Evolutionary conservation across 202 grass and related monocot species (phyloP), one percentile per base, ranked within the genome.

Genomic region (Carex sylvatica): DNA sequence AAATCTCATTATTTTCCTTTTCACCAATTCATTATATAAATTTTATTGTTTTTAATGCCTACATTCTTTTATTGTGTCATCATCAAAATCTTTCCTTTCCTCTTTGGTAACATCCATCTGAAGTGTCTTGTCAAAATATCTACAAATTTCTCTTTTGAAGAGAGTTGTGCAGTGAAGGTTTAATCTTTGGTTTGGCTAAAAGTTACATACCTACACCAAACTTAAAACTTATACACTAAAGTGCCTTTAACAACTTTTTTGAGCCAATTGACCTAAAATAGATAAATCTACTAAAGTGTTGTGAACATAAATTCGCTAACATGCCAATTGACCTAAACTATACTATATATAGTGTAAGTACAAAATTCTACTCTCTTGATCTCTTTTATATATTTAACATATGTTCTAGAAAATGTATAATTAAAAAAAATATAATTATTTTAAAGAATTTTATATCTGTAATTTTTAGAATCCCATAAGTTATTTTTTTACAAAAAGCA

Each of bases 41-140:
- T 53, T 38, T 2, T 74, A 53, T 23, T 46, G 6, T 74, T 53
- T 53, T 74, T 2, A 18, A 56, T 56, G 23, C 51, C 24, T 15
- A 9, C 72, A 31, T 56, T 4, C 16, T 76, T 76, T 22, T 62
- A 22, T 62, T 24, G 15, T 33, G 15, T n/a, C 47, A n/a, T 42
- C 23, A n/a, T 56, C 72, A 33, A n/a, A 35, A 33, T 55, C 15
- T 76, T 76, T 76, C 51, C 56, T 76, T 56, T 18, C 72, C 51
- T 76, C 51, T 76, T 56, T 76, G 72, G 51, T 56, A 55, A 54
- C 0, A 47, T n/a, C 51, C 2, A 18, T 4, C 5, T 8, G 1
- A 31, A 56, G 49, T 33, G 14, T 75, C 13, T 30, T 19, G 13
- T 30, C 70, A 74, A 74, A 51, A 30, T 28, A 52, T 23, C 6